Base-by-base conservation (phyloP, 208 protist species). In the Leishmania mexicana region DNA sequence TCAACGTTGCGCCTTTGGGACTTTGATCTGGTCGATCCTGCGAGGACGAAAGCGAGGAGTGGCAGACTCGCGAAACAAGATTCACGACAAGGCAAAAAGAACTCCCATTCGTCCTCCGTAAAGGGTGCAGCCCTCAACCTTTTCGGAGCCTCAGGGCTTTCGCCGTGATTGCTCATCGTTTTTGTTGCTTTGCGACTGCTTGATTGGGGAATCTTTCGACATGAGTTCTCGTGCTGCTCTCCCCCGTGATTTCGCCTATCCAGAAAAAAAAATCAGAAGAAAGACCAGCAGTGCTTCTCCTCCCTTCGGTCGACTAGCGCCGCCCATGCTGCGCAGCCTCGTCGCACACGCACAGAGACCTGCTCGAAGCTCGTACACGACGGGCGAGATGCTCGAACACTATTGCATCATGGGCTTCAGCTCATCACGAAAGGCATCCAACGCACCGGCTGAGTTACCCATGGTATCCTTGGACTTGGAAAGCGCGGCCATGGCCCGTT, bases 341-440 rank as follows among this genome's bases (percentile, higher is more conserved):
- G 6, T 53, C 65, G 40, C 15, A 45, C 4, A 19, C 53, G 10
- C 35, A 24, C 3, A 47, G 2, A 53, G 2, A 73, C 68, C 68
- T 51, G 28, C 40, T 31, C 3, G 45, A 8, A 47, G 45, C 7
- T 49, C 28, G 24, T 47, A 73, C 42, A 51, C 7, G 7, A 73
- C 6, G 31, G 24, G 45, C 21, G 10, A n/a, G n/a, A n/a, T 35
- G 40, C 21, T 74, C 11, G 3, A 53, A n/a, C 24, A 13, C 82
- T 76, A 87, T 60, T 85, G 74, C 78, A 85, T 71, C 62, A 85
- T 82, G 38, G 78, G 85, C 42, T 78, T 79, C 76, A 90, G 76
- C 47, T 87, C 83, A 53, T 88, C 83, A 67, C 87, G 87, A 79
- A 90, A 78, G 49, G 81, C 75, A 42, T 84, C 83, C 42, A 90